Evolutionary conservation across 352 stramenopile species (phyloP).

Genomic region (Thalassiosira gravida): DNA sequence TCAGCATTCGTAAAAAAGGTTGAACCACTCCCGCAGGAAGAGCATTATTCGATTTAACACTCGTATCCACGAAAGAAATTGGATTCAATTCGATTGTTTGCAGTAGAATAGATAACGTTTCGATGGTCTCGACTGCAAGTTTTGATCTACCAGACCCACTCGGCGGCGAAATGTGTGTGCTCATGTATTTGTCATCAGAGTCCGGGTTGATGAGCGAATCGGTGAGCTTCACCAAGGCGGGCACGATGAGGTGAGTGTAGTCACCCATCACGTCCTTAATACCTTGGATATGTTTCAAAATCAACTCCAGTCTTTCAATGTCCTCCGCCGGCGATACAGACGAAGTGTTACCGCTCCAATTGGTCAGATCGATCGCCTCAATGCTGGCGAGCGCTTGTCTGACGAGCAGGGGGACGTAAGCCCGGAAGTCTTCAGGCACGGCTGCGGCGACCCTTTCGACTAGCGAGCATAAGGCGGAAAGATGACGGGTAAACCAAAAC

Average conservation of each 20-base stretch:
- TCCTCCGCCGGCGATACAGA: constrained; percentile 39
- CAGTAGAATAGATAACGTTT: constrained; percentile 88
- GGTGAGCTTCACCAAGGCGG: constrained; percentile 91
- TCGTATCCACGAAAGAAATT: constrained; percentile 44
- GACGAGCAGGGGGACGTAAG: constrained; percentile 83
- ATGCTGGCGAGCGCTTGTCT: constrained; percentile 72
- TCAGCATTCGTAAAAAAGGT: constrained; percentile 80
- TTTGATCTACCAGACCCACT: constrained; percentile 81
- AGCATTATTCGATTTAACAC: constrained; percentile 86
- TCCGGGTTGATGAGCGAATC: constrained; percentile 89
- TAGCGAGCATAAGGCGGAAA: constrained; percentile 93
- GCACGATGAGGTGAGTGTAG: constrained; percentile 93
- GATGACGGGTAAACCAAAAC: constrained; percentile 93
- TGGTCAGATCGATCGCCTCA: constrained; percentile 6
- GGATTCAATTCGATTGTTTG: constrained; percentile 61
- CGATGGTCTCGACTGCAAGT: constrained; percentile 65
- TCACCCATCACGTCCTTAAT: constrained; percentile 91
- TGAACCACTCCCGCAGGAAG: constrained; percentile 85
- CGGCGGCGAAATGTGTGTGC: constrained; percentile 83
- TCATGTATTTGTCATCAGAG: constrained; percentile 77
- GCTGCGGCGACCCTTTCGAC: constrained; percentile 88
- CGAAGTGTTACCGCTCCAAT: constrained; percentile 57
- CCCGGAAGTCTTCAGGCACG: constrained; percentile 87
- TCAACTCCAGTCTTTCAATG: constrained; percentile 74
- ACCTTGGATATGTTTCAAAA: constrained; percentile 88